Base-by-base conservation (phyloP, 805 yeast species). In the Myxozyma udenii region DNA sequence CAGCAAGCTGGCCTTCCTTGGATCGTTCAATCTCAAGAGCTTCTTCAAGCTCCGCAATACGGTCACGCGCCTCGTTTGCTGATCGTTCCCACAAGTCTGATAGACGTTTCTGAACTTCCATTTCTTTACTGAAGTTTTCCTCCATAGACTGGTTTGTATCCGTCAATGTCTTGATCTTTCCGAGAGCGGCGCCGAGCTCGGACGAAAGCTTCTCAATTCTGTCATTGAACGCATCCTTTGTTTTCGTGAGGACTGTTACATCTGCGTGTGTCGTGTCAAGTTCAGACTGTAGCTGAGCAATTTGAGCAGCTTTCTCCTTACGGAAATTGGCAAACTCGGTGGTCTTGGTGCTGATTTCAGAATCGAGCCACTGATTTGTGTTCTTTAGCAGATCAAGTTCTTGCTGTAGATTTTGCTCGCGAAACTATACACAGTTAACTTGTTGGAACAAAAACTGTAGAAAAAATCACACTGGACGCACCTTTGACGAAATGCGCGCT, bases 51-150 rank as follows among this genome's bases (percentile, higher is more conserved):
- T 79, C 78, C 0, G 65, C 62, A 6, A 85, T 74, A 50, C 90
- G 73, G 2, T 67, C 66, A 41, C 73, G 70, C 19, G 81, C 73
- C 46, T 82, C 84, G 2, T 72, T 71, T 4, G 79, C 74, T 0
- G 80, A 68, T 44, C 73, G 76, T 45, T 82, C 80, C 48, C 83
- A 71, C 16, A 85, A 68, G 39, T 77, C 79, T 3, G 79, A 71
- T 35, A 83, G 67, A 44, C 85, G 79, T 44, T 83, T 83, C 65
- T 84, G 87, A 41, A 79, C 68, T 1, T 78, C 65, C 68, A 82
- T 76, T 62, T 84, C 89, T 28, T 76, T 75, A 18, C 75, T 58
- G 61, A 79, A 80, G 33, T 75, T 78, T 32, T 75, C 78, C 57
- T 80, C 76, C 35, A 74, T 73, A 1, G 65, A 51, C 1, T 74